A percentile compares a stretch with the other conserved stretches of the same genome.
These are phyloP conservation scores for Stephania yunnanensis DNA, from an alignment of 164 flowering plant species.

Conservation along the genomic window DNA sequence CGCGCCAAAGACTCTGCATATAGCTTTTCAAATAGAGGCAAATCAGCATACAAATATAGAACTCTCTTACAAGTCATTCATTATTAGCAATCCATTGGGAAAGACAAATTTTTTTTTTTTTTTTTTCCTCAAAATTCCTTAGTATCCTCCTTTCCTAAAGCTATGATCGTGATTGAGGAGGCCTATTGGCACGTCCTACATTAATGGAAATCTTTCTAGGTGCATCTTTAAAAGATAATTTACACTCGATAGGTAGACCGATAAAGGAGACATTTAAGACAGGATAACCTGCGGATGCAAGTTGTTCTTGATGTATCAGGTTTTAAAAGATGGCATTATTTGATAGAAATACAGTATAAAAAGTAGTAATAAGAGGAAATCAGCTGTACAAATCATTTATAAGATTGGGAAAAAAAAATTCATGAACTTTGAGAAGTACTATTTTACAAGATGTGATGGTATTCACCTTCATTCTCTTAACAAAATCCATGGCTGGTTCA, in stretches of 20 bases:
- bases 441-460: background rate
- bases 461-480: constrained; percentile 79
- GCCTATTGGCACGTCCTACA: background rate
- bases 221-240: background rate
- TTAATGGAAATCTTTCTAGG: background rate
- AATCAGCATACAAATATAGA: background rate
- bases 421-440: background rate
- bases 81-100: background rate
- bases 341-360: background rate
- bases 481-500: constrained; percentile 74
- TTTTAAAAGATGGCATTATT: background rate
- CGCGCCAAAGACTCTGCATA: constrained; percentile 95
- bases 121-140: too few species aligned
- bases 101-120: too few species aligned
- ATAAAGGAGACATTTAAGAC: background rate
- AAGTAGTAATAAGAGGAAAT: background rate
- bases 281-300: background rate
- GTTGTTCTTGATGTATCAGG: background rate
- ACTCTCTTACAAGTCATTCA: background rate
- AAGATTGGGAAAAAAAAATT: background rate
- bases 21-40: constrained; percentile 36
- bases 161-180: background rate
- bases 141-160: background rate
- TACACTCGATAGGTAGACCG: background rate
- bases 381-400: background rate